phyloP scores from a whole-genome alignment of 345 rosid species.

The Brassica cretica region DNA sequence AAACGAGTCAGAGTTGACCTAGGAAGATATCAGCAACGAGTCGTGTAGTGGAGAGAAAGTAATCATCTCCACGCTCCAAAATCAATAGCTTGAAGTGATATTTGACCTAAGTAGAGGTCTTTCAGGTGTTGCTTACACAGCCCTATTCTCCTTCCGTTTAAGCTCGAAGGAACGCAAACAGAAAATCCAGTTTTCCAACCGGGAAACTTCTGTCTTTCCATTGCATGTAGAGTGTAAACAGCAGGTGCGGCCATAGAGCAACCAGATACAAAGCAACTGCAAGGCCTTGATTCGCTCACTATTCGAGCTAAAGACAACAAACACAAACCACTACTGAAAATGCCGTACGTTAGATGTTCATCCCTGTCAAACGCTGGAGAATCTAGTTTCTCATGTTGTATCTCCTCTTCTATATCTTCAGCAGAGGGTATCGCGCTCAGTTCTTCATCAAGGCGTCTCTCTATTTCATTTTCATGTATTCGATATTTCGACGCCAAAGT shows the following conservation, averaged over 20 bases:
- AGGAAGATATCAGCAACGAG: conserved; percentile 8
- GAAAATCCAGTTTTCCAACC: conserved; percentile 94
- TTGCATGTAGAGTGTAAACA: conserved; percentile 77
- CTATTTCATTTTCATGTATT: conserved; percentile 66
- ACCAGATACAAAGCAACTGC: conserved; percentile 74
- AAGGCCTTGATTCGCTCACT: conserved; percentile 68
- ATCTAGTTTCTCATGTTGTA: conserved; percentile 41
- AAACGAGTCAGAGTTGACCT: background rate
- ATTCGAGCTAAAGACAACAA: conserved; percentile 69
- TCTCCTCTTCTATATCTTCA: conserved; percentile 56
- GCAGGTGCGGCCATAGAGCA: conserved; percentile 67
- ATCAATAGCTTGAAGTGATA: conserved; percentile 81
- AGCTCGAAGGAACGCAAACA: conserved; percentile 76
- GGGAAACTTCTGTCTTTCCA: conserved; percentile 93
- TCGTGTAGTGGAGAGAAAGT: background rate
- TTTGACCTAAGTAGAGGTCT: conserved; percentile 66
- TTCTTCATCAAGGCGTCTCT: conserved; percentile 68
- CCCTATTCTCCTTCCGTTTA: conserved; percentile 77
- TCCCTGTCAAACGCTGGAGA: conserved; percentile 47
- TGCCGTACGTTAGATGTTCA: conserved; percentile 67
- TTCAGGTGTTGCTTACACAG: conserved; percentile 70
- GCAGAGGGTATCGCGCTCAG: conserved; percentile 57
- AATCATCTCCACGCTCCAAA: conserved; percentile 71
- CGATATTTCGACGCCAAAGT: conserved; percentile 82
- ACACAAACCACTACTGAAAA: conserved; percentile 63